Base-by-base conservation (phyloP, 2,329 filamentous ascomycete genomes). In the Nigrospora oryzae region DNA sequence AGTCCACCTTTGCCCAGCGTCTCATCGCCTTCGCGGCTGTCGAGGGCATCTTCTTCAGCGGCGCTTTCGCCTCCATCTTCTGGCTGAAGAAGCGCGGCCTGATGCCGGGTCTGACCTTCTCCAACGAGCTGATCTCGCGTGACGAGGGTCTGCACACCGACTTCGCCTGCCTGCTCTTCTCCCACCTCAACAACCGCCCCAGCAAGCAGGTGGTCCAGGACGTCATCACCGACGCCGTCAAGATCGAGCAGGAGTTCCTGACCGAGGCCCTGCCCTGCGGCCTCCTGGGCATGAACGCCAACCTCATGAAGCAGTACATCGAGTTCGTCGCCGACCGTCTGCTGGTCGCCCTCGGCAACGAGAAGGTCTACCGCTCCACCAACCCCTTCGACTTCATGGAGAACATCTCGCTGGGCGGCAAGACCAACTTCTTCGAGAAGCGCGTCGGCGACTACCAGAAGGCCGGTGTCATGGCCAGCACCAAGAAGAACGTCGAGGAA, bases 401-500 rank as follows among this genome's bases (percentile, higher is more conserved):
- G 79, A 96, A 95, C 73, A 98, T 98, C 69, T 97, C 93, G 17
- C 80, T 98, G 11, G 88, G 89, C 43, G 93, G 93, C 70, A 98
- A 98, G 86, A 98, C 93, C 66, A 98, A 98, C 83, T 98, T 98
- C 81, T 98, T 98, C 67, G 93, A 98, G 85, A 98, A 98, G 86
- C 89, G 93, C 58, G 93, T 98, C 46, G 93, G 85, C 66, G 93
- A 98, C 63, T 98, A 98, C 81, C 93, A 98, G 73, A 98, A 98
- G 80, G 90, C 93, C 34, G 93, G 93, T 75, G 91, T 98, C 67
- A 95, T 98, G 89, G 84, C 84, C 61, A 90, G 86, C 72, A 86
- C 84, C 57, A 89, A 89, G 74, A 83, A 85, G 65, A 65, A 71
- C n/a, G 57, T 62, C 11, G 65, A 64, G 6, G 56, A 61, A 16